phyloP scores from a whole-genome alignment of 352 stramenopile species.

The Pseudoperonospora humuli region DNA sequence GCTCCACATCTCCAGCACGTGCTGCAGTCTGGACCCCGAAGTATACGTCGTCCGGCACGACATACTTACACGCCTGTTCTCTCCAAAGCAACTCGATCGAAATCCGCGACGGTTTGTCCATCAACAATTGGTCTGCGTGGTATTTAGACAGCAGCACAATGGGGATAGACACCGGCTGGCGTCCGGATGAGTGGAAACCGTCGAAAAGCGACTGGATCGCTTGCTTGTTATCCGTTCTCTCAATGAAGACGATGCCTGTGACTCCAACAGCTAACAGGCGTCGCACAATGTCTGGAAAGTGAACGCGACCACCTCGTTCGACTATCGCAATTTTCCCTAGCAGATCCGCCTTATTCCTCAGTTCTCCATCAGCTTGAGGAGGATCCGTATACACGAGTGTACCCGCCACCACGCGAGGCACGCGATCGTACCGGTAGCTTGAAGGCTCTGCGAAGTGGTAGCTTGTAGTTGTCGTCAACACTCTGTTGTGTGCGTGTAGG shows the following conservation, averaged over 20 bases:
- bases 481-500: slow-evolving; percentile 28
- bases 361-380: slow-evolving; percentile 56
- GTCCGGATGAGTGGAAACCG: slow-evolving; percentile 79
- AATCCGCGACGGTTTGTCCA: slow-evolving; percentile 43
- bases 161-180: slow-evolving; percentile 60
- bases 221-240: slow-evolving; percentile 43
- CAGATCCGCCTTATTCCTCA: slow-evolving; percentile 50
- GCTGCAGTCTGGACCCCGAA: slow-evolving; percentile 65
- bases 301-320: slow-evolving; percentile 65
- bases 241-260: slow-evolving; percentile 71
- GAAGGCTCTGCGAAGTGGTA: slow-evolving; percentile 81
- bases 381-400: slow-evolving; percentile 56
- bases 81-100: slow-evolving; percentile 64
- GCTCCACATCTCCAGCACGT: slow-evolving; percentile 58
- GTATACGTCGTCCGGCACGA: slow-evolving; percentile 66
- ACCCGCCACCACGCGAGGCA: slow-evolving; percentile 37
- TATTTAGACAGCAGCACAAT: slow-evolving; percentile 75
- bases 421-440: slow-evolving; percentile 73
- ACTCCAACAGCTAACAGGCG: slow-evolving; percentile 56
- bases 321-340: slow-evolving; percentile 66
- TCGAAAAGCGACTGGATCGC: slow-evolving; percentile 76
- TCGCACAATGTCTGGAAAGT: slow-evolving; percentile 81
- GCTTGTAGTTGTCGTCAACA: slow-evolving; percentile 5
- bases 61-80: slow-evolving; percentile 56
- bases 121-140: slow-evolving; percentile 64